These are phyloP conservation scores for Colletotrichum viniferum DNA, from an alignment of 2,329 filamentous ascomycete species.

Conservation along the genomic window DNA sequence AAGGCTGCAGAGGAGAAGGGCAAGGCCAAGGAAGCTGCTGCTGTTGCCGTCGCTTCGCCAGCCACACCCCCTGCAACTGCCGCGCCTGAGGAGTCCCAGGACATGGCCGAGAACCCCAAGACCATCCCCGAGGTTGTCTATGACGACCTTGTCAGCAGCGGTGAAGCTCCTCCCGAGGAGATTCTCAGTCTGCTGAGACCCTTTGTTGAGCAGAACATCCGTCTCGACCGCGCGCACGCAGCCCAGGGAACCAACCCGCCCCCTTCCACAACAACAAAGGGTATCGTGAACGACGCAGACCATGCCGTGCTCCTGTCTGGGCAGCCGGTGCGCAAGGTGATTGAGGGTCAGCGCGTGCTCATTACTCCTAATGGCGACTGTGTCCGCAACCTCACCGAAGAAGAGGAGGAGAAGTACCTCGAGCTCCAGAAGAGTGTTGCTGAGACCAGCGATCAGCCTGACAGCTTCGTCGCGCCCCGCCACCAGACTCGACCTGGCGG, in stretches of 20 bases:
- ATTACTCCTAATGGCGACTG: constrained; percentile 79
- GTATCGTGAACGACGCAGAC: constrained; percentile 58
- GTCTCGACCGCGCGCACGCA: background rate
- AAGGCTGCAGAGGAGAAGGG: constrained; percentile 14
- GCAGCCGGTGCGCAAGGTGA: constrained; percentile 63
- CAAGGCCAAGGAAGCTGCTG: constrained; percentile 20
- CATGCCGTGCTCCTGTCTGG: constrained; percentile 59
- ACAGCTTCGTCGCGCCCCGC: constrained; percentile 59
- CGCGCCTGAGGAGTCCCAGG: background rate
- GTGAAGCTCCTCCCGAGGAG: constrained; percentile 25
- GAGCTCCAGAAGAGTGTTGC: constrained; percentile 67
- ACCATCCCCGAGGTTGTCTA: constrained; percentile 20
- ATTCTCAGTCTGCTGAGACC: constrained; percentile 42
- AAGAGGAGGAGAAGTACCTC: constrained; percentile 74
- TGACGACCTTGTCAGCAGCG: constrained; percentile 1
- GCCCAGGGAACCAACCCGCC: constrained; percentile 7
- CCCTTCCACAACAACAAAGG: constrained; percentile 39
- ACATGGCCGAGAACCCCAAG: constrained; percentile 17
- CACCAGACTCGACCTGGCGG: constrained; percentile 59
- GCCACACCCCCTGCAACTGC: background rate
- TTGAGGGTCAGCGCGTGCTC: constrained; percentile 70
- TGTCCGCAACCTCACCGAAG: constrained; percentile 70
- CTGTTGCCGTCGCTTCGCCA: background rate
- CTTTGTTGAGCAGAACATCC: constrained; percentile 27
- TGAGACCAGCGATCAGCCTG: constrained; percentile 52